These are phyloP conservation scores for Solanum microdontum DNA, from an alignment of 257 asterid genomes.

Conservation along the genomic window DNA sequence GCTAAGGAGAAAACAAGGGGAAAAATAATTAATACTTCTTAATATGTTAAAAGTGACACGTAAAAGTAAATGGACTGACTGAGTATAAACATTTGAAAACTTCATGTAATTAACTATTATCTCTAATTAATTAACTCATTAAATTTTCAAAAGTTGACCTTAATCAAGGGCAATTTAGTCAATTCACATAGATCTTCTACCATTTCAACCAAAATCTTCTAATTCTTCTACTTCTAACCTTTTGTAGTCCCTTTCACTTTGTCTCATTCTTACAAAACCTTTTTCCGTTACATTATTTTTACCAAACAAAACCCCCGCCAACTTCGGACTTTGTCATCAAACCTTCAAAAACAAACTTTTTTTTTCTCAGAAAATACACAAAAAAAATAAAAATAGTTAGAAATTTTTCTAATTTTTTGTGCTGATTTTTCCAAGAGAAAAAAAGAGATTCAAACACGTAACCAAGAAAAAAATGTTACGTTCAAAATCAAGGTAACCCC, in stretches of 20 bases:
- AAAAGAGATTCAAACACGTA: neutral
- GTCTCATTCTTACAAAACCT: constrained; percentile 2
- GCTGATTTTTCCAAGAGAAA: neutral
- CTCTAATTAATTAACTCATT: neutral
- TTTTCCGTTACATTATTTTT: neutral
- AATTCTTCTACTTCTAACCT: neutral
- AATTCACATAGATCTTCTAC: neutral
- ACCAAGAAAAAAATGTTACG: neutral
- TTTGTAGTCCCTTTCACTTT: neutral
- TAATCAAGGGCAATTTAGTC: neutral
- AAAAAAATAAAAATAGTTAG: no score
- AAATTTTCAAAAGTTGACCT: neutral
- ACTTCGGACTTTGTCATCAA: constrained; percentile 36
- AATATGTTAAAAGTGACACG: no score
- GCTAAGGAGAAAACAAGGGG: neutral
- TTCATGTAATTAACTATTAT: neutral
- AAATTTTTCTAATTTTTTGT: neutral
- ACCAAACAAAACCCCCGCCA: constrained; percentile 35
- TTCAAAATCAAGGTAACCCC: constrained; percentile 8
- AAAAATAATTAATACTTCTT: no score
- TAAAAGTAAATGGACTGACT: neutral
- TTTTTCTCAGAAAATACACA: neutral
- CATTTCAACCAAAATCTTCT: neutral
- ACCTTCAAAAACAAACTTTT: neutral
- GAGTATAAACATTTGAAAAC: neutral